Percentiles rank a stretch among this genome's conserved stretches.
Evolutionary conservation across 805 yeast genomes (phyloP).

Genomic region (Saccharomyces jurei): DNA sequence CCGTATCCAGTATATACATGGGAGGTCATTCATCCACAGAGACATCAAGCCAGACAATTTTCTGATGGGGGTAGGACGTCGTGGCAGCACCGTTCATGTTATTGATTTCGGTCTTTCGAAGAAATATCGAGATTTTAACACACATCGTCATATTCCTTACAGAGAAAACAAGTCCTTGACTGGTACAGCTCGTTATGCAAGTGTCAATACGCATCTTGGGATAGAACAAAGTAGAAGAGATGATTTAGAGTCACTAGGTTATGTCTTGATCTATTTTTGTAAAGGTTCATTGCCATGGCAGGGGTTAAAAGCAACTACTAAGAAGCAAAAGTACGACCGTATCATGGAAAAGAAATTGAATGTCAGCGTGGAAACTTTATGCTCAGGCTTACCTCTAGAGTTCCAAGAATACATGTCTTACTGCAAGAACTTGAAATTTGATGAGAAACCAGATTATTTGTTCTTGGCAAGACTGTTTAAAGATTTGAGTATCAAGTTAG

Average conservation of each 20-base stretch:
- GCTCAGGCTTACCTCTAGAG: slow-evolving; percentile 88
- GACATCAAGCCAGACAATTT: slow-evolving; percentile 85
- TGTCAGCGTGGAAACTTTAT: slow-evolving; percentile 80
- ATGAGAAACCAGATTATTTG: slow-evolving; percentile 92
- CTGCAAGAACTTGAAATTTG: slow-evolving; percentile 85
- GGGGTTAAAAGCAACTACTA: slow-evolving; percentile 95
- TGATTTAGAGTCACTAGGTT: slow-evolving; percentile 90
- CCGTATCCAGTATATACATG: slow-evolving; percentile 92
- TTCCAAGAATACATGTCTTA: slow-evolving; percentile 84
- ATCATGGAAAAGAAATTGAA: slow-evolving; percentile 94
- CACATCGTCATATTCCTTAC: slow-evolving; percentile 92
- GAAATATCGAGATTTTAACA: slow-evolving; percentile 89
- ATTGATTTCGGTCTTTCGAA: slow-evolving; percentile 93
- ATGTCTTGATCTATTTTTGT: slow-evolving; percentile 88
- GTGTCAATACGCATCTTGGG: slow-evolving; percentile 92
- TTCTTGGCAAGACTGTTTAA: slow-evolving; percentile 85
- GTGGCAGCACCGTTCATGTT: slow-evolving; percentile 93
- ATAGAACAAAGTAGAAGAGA: slow-evolving; percentile 96
- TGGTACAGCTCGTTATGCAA: slow-evolving; percentile 97
- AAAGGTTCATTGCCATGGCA: slow-evolving; percentile 98
- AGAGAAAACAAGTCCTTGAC: slow-evolving; percentile 94
- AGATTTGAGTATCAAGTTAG: slow-evolving; percentile 82
- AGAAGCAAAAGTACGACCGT: slow-evolving; percentile 94
- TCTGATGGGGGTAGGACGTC: slow-evolving; percentile 80
- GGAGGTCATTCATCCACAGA: slow-evolving; percentile 82